A percentile compares a stretch with the other conserved stretches of the same genome.
These are phyloP conservation scores for Serendipita vermifera DNA, from an alignment of 768 basidiomycete genomes.

Conservation along the genomic window DNA sequence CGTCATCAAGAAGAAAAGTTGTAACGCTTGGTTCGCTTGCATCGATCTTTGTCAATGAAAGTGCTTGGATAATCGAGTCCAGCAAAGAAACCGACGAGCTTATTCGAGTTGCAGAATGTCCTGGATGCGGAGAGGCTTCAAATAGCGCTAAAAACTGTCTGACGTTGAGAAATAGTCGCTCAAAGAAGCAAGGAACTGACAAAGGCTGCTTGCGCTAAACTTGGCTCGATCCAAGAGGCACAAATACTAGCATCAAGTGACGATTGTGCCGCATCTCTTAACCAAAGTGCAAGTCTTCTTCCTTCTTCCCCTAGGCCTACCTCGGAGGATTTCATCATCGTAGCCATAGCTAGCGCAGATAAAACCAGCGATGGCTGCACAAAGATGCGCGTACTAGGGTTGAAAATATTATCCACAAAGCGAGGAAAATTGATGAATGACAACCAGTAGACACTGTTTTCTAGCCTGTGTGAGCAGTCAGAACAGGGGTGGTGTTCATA, in stretches of 20 bases:
- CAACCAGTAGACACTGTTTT: conserved; percentile 50
- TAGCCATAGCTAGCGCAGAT: conserved; percentile 55
- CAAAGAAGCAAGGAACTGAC: conserved; percentile 27
- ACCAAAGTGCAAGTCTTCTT: conserved; percentile 41
- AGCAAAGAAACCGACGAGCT: conserved; percentile 41
- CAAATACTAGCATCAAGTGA: conserved; percentile 41
- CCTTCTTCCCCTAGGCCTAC: conserved; percentile 42
- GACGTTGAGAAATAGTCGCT: not conserved
- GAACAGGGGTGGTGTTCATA: no score
- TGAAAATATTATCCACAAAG: conserved; percentile 40
- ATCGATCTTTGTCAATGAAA: conserved; percentile 46
- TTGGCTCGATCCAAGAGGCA: conserved; percentile 42
- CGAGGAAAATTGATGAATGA: conserved; percentile 50
- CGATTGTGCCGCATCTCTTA: conserved; percentile 43
- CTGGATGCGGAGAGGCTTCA: conserved; percentile 61
- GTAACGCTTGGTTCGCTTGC: conserved; percentile 40
- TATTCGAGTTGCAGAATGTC: conserved; percentile 43
- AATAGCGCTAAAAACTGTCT: conserved; percentile 63
- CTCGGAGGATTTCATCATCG: conserved; percentile 60
- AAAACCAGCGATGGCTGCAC: conserved; percentile 64
- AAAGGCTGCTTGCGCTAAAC: conserved; percentile 59
- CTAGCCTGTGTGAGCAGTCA: no score
- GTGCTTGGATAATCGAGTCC: conserved; percentile 48
- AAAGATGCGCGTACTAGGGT: conserved; percentile 37
- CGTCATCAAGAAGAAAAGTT: conserved; percentile 35